These are phyloP conservation scores for Hygrocybe punicea DNA, from an alignment of 768 basidiomycete species.

Conservation along the genomic window DNA sequence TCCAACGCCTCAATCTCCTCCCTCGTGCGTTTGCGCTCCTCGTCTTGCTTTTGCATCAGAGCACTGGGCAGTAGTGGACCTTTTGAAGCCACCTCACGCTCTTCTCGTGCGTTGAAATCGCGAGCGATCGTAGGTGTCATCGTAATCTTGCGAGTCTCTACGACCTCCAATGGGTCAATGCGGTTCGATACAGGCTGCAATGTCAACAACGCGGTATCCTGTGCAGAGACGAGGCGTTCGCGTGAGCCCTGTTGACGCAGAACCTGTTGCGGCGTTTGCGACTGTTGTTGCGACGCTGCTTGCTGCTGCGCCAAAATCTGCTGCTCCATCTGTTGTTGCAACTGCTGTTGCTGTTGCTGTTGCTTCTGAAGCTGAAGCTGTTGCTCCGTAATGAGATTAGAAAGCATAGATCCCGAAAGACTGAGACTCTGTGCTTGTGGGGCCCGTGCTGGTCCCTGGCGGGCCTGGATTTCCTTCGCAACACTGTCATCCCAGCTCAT, in stretches of 20 bases:
- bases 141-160: constrained; percentile 73
- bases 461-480: constrained; percentile 49
- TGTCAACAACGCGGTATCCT: constrained; percentile 11
- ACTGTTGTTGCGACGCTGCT: constrained; percentile 9
- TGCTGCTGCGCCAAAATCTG: constrained; percentile 26
- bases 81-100: constrained; percentile 10
- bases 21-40: constrained; percentile 51
- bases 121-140: constrained; percentile 77
- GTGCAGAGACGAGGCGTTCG: constrained; percentile 41
- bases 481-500: constrained; percentile 83
- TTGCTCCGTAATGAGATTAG: constrained; percentile 32
- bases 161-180: constrained; percentile 65
- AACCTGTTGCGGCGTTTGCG: constrained; percentile 18
- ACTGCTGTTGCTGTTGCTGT: constrained; percentile 32
- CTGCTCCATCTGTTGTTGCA: constrained; percentile 34
- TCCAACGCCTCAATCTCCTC: constrained; percentile 48
- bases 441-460: constrained; percentile 18
- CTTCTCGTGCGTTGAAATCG: constrained; percentile 35
- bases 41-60: constrained; percentile 46
- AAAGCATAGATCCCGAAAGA: constrained; percentile 37
- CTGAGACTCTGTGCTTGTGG: constrained; percentile 22
- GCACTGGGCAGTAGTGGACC: constrained; percentile 37
- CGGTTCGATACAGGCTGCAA: constrained; percentile 28
- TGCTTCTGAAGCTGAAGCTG: constrained; percentile 25
- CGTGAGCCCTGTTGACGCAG: constrained; percentile 47